Conservation (phyloP, 2,329 filamentous ascomycete genomes). For the Botrytis tulipae region DNA sequence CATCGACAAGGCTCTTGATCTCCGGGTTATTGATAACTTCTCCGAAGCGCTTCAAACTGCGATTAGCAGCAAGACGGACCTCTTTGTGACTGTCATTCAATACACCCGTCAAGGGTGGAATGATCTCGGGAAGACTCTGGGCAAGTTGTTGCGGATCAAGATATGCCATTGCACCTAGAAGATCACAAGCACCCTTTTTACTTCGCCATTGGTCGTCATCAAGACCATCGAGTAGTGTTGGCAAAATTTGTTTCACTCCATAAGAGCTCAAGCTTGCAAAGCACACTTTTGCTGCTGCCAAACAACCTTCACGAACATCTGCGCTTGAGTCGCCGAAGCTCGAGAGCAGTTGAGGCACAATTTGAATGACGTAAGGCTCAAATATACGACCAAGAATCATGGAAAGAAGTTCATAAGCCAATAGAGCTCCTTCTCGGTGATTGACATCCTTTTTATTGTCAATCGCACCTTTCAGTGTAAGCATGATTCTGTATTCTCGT, state of each 20-base stretch:
- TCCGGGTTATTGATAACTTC: slow-evolving; percentile 98
- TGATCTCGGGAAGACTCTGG: slow-evolving; percentile 89
- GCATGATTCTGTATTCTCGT: slow-evolving; percentile 82
- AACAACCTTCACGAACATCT: slow-evolving; percentile 88
- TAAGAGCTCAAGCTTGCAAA: slow-evolving; percentile 93
- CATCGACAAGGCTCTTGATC: slow-evolving; percentile 86
- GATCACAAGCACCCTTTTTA: slow-evolving; percentile 96
- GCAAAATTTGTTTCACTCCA: slow-evolving; percentile 91
- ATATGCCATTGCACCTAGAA: slow-evolving; percentile 97
- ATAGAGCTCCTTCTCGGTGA: slow-evolving; percentile 81
- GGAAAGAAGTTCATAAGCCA: slow-evolving; percentile 89
- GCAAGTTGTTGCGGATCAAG: slow-evolving; percentile 94
- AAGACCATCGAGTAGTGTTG: slow-evolving; percentile 84
- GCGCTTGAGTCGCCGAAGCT: slow-evolving; percentile 86
- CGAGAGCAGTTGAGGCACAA: slow-evolving; percentile 84
- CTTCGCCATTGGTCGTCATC: slow-evolving; percentile 97
- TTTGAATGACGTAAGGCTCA: slow-evolving; percentile 94
- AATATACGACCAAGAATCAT: slow-evolving; percentile 83
- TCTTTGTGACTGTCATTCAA: slow-evolving; percentile 98
- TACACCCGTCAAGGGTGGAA: slow-evolving; percentile 89
- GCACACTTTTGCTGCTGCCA: slow-evolving; percentile 90
- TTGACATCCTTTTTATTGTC: slow-evolving; percentile 94
- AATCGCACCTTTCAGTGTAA: slow-evolving; percentile 73
- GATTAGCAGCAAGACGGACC: slow-evolving; percentile 85
- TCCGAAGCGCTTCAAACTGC: slow-evolving; percentile 94